Evolutionary conservation across 495 filamentous ascomycete species (phyloP).

Genomic region (Xylaria castorea): DNA sequence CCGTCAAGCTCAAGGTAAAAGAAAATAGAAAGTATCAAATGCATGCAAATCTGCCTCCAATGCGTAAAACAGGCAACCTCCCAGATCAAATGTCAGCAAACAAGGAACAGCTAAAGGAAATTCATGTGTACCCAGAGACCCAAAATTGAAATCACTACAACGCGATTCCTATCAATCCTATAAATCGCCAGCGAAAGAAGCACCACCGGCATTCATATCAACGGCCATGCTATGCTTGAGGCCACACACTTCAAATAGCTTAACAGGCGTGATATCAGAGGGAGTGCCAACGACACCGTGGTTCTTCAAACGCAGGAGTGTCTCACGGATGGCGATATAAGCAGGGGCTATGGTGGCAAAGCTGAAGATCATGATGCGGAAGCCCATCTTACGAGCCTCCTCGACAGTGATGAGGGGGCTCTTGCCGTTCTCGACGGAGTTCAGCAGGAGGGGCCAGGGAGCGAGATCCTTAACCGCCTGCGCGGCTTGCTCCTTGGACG

Average conservation of each 20-base stretch:
- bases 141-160: not conserved
- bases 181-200: constrained; percentile 32
- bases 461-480: constrained; percentile 61
- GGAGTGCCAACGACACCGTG: constrained; percentile 58
- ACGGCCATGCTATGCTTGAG: constrained; percentile 63
- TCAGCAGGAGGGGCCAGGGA: constrained; percentile 66
- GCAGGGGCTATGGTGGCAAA: constrained; percentile 60
- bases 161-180: not conserved
- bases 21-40: not conserved
- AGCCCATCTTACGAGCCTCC: constrained; percentile 68
- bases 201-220: constrained; percentile 62
- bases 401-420: constrained; percentile 62
- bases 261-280: constrained; percentile 47
- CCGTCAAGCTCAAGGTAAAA: not conserved
- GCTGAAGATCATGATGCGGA: constrained; percentile 68
- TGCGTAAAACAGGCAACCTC: not conserved
- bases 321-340: constrained; percentile 58
- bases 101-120: not conserved
- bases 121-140: not conserved
- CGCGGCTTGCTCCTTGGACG: constrained; percentile 59
- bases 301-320: constrained; percentile 53
- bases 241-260: constrained; percentile 59
- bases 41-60: constrained; percentile 14
- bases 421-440: constrained; percentile 68
- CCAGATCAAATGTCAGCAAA: constrained; percentile 1